Evolutionary conservation across 192 early-diverging fungal species (phyloP), one percentile per base, ranked within the genome.

Genomic region (Rhizophlyctis rosea): DNA sequence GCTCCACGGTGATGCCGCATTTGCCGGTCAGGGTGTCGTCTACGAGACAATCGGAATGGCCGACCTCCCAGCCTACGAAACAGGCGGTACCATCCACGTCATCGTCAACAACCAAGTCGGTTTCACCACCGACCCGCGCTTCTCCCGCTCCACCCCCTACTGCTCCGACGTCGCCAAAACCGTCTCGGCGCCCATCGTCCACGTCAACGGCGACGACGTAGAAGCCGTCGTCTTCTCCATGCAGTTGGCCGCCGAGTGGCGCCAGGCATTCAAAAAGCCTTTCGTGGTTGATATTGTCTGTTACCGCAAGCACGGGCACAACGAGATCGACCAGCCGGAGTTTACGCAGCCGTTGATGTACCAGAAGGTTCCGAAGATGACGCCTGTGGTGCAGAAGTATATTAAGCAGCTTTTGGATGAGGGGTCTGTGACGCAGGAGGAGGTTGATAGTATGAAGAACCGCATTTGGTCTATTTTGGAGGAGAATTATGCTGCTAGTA

Each of bases 321-420:
- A 98, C 80, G 96, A 98, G 79, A 93, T 91, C 36, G 96, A 98
- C 81, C 94, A 98, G 77, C 96, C 96, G 50, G 86, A 84, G 71
- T 98, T 98, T 82, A 98, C 96, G 30, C 96, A 98, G 75, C 96
- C 96, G 47, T 85, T 88, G 70, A 97, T 98, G 94, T 97, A 97
- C 78, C 78, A 80, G 75, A 83, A 85, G 59, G 93, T 98, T 77
- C 81, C 83, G 65, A 82, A 87, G 71, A 93, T 95, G 84, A 73
- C 67, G 32, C 89, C 96, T 3, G 91, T 87, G 29, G 72, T 91
- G 54, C 85, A 93, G 48, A 86, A 87, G 71, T 98, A 98, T 83
- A 86, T 83, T 63, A 76, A 81, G 51, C 85, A 93, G 78, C 83
- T 98, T 31, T 73, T 91, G 28, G 59, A 70, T 61, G 96, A 98